Evolutionary conservation across 257 asterid species (phyloP).

Genomic region (Solanum rostratum): DNA sequence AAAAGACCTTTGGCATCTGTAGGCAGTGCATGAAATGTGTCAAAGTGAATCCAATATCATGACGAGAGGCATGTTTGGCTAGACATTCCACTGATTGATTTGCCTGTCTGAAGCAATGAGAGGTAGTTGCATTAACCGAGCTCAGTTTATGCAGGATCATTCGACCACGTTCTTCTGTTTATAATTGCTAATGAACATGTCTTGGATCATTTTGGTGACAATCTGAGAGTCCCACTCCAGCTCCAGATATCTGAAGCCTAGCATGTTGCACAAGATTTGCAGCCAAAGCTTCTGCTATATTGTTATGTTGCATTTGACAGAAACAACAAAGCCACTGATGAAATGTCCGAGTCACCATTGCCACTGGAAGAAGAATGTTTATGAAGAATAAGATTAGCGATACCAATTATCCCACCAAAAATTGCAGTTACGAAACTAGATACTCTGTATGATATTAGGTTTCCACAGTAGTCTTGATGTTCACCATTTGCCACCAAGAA

Average conservation of each 20-base stretch:
- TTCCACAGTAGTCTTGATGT: too few species aligned
- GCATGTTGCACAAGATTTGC: neutral
- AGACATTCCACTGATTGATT: neutral
- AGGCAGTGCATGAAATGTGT: neutral
- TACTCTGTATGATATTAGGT: too few species aligned
- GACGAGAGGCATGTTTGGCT: neutral
- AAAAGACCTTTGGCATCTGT: neutral
- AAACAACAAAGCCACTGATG: neutral
- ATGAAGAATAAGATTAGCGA: too few species aligned
- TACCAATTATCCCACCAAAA: too few species aligned
- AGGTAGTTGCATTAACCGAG: neutral
- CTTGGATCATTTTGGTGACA: neutral
- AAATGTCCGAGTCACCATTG: neutral
- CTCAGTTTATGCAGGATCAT: neutral
- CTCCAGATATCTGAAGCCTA: neutral
- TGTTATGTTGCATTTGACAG: neutral
- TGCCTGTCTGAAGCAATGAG: neutral
- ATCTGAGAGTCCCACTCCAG: neutral
- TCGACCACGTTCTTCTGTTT: neutral
- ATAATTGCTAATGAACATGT: neutral
- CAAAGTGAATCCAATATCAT: neutral
- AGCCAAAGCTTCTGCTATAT: neutral
- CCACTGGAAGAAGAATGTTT: too few species aligned
- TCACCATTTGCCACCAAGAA: too few species aligned
- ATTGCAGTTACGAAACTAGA: too few species aligned